These are phyloP conservation scores for Lentinus tigrinus DNA, from an alignment of 768 basidiomycete genomes.

Conservation along the genomic window DNA sequence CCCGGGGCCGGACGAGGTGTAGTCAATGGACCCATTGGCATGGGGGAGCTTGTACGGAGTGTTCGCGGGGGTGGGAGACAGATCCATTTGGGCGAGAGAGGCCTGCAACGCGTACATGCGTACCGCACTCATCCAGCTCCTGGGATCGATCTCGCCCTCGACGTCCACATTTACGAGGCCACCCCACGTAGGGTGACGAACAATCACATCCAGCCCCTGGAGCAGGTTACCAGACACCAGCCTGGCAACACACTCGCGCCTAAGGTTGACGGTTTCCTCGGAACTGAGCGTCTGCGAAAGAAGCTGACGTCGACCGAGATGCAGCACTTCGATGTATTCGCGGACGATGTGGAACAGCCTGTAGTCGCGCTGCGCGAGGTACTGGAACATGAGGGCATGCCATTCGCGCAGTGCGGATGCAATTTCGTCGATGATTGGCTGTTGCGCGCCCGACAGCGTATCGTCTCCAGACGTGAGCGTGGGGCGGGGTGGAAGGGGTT, in stretches of 20 bases:
- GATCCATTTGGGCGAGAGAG: slow-evolving; percentile 73
- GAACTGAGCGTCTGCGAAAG: slow-evolving; percentile 82
- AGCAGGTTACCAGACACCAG: slow-evolving; percentile 89
- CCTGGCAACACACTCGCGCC: slow-evolving; percentile 83
- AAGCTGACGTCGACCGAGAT: slow-evolving; percentile 88
- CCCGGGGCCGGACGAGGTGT: slow-evolving; percentile 39
- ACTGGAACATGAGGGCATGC: slow-evolving; percentile 89
- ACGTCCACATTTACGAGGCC: slow-evolving; percentile 88
- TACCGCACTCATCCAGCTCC: slow-evolving; percentile 86
- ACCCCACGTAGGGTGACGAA: slow-evolving; percentile 92
- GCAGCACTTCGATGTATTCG: slow-evolving; percentile 87
- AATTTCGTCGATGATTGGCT: slow-evolving; percentile 96
- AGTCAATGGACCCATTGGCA: slow-evolving; percentile 45
- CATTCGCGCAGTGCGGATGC: slow-evolving; percentile 96
- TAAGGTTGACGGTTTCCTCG: slow-evolving; percentile 81
- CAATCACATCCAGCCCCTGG: slow-evolving; percentile 92
- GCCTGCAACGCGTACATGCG: slow-evolving; percentile 92
- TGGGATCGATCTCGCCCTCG: slow-evolving; percentile 75
- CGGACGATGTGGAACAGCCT: slow-evolving; percentile 82
- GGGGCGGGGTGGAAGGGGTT: slow-evolving; percentile 85
- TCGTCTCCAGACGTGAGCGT: slow-evolving; percentile 96
- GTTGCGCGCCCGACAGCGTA: slow-evolving; percentile 74
- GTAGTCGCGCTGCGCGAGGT: slow-evolving; percentile 88
- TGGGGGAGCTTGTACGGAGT: slow-evolving; percentile 36
- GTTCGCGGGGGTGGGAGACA: slow-evolving; percentile 30